phyloP scores from a whole-genome alignment of 805 yeast genomes.

The Wickerhamiella brachini region DNA sequence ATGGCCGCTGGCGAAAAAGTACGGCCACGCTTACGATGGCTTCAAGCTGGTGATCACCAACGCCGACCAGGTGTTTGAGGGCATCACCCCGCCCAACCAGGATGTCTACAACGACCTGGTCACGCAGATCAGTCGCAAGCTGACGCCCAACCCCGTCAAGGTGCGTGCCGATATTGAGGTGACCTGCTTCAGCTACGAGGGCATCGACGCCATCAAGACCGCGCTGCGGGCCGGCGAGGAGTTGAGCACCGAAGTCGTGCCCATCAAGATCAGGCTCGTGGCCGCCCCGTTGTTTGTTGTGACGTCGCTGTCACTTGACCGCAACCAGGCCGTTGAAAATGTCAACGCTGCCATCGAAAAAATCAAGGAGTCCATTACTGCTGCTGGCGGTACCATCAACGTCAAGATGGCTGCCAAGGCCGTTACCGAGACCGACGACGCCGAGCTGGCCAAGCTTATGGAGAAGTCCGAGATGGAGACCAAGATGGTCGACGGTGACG shows the following conservation, averaged over 20 bases:
- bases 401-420: slow-evolving; percentile 98
- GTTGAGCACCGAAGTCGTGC: slow-evolving; percentile 68
- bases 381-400: slow-evolving; percentile 73
- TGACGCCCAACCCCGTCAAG: slow-evolving; percentile 96
- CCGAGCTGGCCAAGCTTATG: slow-evolving; percentile 89
- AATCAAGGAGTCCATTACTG: slow-evolving; percentile 54
- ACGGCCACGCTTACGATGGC: slow-evolving; percentile 95
- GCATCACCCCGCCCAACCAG: slow-evolving; percentile 51
- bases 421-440: slow-evolving; percentile 96
- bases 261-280: slow-evolving; percentile 84
- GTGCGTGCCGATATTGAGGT: slow-evolving; percentile 98
- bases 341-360: slow-evolving; percentile 68
- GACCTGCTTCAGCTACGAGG: slow-evolving; percentile 93
- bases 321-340: slow-evolving; percentile 70
- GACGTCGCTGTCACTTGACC: slow-evolving; percentile 85
- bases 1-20: slow-evolving; percentile 93
- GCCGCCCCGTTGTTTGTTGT: slow-evolving; percentile 96
- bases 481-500: slow-evolving; percentile 72
- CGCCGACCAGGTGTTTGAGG: slow-evolving; percentile 69
- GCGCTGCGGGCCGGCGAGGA: slow-evolving; percentile 82
- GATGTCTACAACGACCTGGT: slow-evolving; percentile 76
- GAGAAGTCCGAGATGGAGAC: slow-evolving; percentile 87
- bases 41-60: slow-evolving; percentile 93
- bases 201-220: slow-evolving; percentile 88
- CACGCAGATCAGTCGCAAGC: slow-evolving; percentile 76